These are phyloP conservation scores for Podospora australis DNA, from an alignment of 495 filamentous ascomycete species.

Conservation along the genomic window DNA sequence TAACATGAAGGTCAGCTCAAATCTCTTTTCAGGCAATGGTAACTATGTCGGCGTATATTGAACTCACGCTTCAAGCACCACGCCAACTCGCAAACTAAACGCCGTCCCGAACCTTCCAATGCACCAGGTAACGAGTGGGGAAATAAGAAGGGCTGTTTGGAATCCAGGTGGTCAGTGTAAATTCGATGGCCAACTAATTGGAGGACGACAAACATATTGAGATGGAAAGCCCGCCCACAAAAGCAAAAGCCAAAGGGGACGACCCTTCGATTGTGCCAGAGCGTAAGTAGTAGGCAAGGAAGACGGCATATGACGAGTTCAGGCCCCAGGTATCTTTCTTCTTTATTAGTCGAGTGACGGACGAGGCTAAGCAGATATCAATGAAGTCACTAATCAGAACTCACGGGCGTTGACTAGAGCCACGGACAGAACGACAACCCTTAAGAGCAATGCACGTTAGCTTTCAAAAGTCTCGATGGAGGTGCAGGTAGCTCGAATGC, in stretches of 20 bases:
- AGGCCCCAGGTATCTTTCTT: constrained; percentile 60
- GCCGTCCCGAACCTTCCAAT: constrained; percentile 51
- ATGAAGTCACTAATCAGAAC: background rate
- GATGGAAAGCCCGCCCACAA: constrained; percentile 65
- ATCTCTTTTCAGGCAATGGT: background rate
- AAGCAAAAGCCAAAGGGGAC: constrained; percentile 58
- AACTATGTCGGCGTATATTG: background rate
- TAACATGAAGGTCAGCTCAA: constrained; percentile 16
- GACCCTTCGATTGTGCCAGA: constrained; percentile 51
- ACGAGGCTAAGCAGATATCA: background rate
- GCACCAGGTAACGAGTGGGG: constrained; percentile 57
- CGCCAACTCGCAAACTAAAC: constrained; percentile 52
- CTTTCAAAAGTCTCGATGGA: background rate
- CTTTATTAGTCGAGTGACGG: background rate
- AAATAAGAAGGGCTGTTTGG: constrained; percentile 51
- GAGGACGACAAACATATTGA: constrained; percentile 39
- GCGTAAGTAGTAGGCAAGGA: constrained; percentile 63
- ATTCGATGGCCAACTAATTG: too few species aligned
- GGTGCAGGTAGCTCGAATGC: constrained; percentile 5
- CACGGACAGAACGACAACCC: constrained; percentile 48
- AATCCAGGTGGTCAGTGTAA: constrained; percentile 39
- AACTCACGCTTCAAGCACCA: constrained; percentile 50
- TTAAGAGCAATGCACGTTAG: background rate
- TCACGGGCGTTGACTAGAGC: constrained; percentile 51
- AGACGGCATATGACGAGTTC: constrained; percentile 61